These are phyloP conservation scores for Nothophoma quercina DNA, from an alignment of 2,329 filamentous ascomycete species.

Conservation along the genomic window DNA sequence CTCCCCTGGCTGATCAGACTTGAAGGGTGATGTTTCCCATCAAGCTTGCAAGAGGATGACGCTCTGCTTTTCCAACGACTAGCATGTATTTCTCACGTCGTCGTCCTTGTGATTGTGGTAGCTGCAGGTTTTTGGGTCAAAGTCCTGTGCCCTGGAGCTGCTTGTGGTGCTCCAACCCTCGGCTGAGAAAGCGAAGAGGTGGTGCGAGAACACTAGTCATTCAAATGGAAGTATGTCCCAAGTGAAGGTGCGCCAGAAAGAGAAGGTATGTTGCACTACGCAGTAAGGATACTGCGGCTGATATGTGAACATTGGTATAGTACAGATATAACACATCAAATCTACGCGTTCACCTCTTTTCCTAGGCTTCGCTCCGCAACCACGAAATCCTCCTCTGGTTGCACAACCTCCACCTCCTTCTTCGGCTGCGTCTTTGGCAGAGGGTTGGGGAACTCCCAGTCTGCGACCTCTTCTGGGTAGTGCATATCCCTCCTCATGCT, in stretches of 20 bases:
- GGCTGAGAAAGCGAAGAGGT: too few species aligned
- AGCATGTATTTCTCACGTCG: neutral
- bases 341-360: constrained; percentile 16
- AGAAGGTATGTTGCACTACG: too few species aligned
- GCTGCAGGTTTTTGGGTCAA: neutral
- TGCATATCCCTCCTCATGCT: constrained; percentile 38
- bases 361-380: constrained; percentile 14
- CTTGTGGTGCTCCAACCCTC: too few species aligned
- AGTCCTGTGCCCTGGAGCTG: neutral
- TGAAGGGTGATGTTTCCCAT: too few species aligned
- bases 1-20: too few species aligned
- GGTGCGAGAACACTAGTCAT: too few species aligned
- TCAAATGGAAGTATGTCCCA: neutral
- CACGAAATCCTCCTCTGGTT: constrained; percentile 12
- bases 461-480: constrained; percentile 35
- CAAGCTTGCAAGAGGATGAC: too few species aligned
- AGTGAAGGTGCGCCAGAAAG: neutral
- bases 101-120: neutral
- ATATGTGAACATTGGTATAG: constrained; percentile 22
- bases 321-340: constrained; percentile 12
- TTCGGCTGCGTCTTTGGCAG: constrained; percentile 12
- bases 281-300: neutral
- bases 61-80: too few species aligned
- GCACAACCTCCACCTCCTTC: constrained; percentile 14
- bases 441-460: constrained; percentile 35